phyloP scores from a whole-genome alignment of 805 yeast genomes.

The Yarrowia porcina region DNA sequence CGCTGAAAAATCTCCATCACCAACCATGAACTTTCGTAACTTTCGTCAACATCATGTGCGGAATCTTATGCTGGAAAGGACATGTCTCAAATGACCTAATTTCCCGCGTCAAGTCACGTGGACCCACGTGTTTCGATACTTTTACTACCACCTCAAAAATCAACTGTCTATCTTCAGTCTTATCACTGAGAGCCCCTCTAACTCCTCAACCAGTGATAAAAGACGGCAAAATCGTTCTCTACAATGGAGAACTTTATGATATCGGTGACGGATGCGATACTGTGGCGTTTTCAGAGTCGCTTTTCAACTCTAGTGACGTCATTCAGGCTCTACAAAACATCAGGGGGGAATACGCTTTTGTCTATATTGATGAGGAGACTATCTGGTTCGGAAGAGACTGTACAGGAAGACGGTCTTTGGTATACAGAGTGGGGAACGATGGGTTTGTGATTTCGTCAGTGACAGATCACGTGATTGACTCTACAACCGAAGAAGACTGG shows the following conservation, averaged over 20 bases:
- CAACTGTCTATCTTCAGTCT: constrained; percentile 55
- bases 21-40: background rate
- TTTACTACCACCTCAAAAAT: background rate
- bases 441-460: constrained; percentile 51
- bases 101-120: background rate
- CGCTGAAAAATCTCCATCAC: constrained; percentile 3
- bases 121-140: background rate
- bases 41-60: background rate
- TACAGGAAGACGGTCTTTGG: constrained; percentile 76
- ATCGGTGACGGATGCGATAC: constrained; percentile 57
- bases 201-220: constrained; percentile 63
- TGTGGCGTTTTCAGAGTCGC: constrained; percentile 43
- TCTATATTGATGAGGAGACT: constrained; percentile 43
- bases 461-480: constrained; percentile 27
- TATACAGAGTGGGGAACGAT: constrained; percentile 41
- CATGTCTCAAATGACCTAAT: background rate
- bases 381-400: constrained; percentile 81
- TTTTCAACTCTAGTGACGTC: constrained; percentile 42
- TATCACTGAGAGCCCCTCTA: constrained; percentile 77
- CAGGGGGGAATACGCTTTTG: constrained; percentile 80
- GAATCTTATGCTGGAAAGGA: constrained; percentile 10
- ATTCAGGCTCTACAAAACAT: constrained; percentile 44
- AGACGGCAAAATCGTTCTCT: constrained; percentile 53
- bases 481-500: background rate
- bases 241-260: constrained; percentile 88